These are phyloP conservation scores for Phialophora verrucosa DNA, from an alignment of 2,329 filamentous ascomycete genomes.

Conservation along the genomic window DNA sequence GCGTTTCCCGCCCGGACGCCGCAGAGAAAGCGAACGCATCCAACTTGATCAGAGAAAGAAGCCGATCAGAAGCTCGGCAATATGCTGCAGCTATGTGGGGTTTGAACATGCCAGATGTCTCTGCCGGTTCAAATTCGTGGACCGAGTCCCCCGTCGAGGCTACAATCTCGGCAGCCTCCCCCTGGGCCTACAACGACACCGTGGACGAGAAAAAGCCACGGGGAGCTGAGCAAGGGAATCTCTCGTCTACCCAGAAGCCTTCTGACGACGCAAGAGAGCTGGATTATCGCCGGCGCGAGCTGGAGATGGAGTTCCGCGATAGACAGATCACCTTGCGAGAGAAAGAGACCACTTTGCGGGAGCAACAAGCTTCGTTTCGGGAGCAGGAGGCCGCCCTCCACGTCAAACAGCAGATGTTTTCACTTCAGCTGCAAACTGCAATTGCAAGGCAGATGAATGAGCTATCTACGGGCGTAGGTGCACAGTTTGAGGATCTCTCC, in stretches of 20 bases:
- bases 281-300: conserved; percentile 31
- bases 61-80: conserved; percentile 23
- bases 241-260: background rate
- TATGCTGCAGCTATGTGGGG: conserved; percentile 27
- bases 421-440: conserved; percentile 31
- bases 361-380: conserved; percentile 32
- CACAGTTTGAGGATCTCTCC: conserved; percentile 32
- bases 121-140: background rate
- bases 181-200: conserved; percentile 20
- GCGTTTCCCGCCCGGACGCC: conserved; percentile 25
- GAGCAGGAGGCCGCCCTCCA: conserved; percentile 32
- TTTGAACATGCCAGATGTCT: conserved; percentile 13
- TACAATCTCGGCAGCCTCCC: conserved; percentile 19
- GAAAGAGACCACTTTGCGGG: conserved; percentile 32
- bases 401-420: conserved; percentile 31
- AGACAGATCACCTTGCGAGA: conserved; percentile 35
- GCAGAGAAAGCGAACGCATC: conserved; percentile 1
- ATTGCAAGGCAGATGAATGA: conserved; percentile 26
- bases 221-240: background rate
- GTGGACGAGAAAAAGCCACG: conserved; percentile 12
- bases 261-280: conserved; percentile 25
- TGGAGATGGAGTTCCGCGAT: conserved; percentile 32
- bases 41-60: conserved; percentile 14
- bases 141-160: conserved; percentile 12
- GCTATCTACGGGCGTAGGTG: conserved; percentile 29